A percentile compares a stretch with the other conserved stretches of the same genome.
These are phyloP conservation scores for Podila epicladia DNA, from an alignment of 192 early-diverging fungal genomes.

Conservation along the genomic window DNA sequence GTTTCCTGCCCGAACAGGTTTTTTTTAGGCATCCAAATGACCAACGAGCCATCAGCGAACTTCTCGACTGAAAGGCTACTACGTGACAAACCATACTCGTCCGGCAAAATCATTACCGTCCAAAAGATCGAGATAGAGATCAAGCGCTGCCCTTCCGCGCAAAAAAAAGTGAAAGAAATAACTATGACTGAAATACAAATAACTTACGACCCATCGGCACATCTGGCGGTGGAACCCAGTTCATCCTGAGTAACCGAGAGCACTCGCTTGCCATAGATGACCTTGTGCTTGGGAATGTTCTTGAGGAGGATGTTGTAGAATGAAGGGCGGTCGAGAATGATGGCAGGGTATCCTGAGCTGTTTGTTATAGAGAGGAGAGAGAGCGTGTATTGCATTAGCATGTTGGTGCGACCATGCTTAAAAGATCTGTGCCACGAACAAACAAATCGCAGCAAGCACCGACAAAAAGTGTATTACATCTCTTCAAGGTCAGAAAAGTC, in stretches of 20 bases:
- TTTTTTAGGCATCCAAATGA: too few relatives aligned
- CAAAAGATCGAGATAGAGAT: neutral
- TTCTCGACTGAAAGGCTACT: too few relatives aligned
- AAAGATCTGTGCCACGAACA: neutral
- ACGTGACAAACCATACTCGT: too few relatives aligned
- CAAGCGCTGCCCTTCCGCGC: neutral
- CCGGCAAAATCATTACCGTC: too few relatives aligned
- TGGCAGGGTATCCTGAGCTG: conserved; percentile 21
- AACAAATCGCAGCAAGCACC: neutral
- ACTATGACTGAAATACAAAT: neutral
- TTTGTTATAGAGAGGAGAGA: neutral
- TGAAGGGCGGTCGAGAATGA: conserved; percentile 21
- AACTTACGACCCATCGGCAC: conserved; percentile 15
- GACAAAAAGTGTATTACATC: conserved; percentile 6
- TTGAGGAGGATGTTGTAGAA: conserved; percentile 20
- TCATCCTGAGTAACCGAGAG: conserved; percentile 19
- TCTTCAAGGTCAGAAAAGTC: conserved; percentile 30
- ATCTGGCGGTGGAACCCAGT: conserved; percentile 3
- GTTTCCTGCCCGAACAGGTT: too few relatives aligned
- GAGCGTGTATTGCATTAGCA: neutral
- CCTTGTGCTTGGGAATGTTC: conserved; percentile 19
- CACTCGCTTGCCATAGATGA: conserved; percentile 22
- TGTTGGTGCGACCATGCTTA: neutral
- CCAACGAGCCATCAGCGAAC: too few relatives aligned
- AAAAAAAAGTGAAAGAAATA: neutral